A percentile compares a stretch with the other conserved stretches of the same genome.
These are phyloP conservation scores for Sporisorium exsertum DNA, from an alignment of 1,284 basidiomycete genomes.

Conservation along the genomic window DNA sequence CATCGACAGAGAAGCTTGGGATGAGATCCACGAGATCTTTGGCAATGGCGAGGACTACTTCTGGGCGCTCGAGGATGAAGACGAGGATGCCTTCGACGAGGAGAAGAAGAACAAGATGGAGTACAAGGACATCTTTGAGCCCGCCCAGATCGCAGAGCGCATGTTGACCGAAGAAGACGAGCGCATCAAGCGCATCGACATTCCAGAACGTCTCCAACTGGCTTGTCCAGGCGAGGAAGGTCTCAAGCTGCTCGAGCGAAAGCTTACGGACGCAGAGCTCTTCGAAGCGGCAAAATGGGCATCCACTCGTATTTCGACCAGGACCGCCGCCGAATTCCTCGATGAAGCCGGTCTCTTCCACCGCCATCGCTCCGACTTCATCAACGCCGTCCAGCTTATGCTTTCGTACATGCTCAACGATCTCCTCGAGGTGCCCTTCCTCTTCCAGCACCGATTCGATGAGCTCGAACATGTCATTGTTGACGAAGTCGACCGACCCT, in stretches of 20 bases:
- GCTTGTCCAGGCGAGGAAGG: constrained; percentile 74
- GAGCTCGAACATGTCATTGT: constrained; percentile 79
- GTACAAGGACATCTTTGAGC: constrained; percentile 96
- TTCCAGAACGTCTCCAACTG: constrained; percentile 96
- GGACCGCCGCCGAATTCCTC: constrained; percentile 74
- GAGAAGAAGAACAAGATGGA: constrained; percentile 73
- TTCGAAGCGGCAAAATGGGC: constrained; percentile 90
- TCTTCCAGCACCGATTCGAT: constrained; percentile 93
- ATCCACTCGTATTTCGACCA: constrained; percentile 81
- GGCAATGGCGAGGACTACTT: constrained; percentile 97
- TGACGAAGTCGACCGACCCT: constrained; percentile 37
- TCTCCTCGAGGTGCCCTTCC: constrained; percentile 90
- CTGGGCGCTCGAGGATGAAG: constrained; percentile 82
- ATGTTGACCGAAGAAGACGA: constrained; percentile 95
- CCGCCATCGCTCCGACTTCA: constrained; percentile 78
- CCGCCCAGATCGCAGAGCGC: constrained; percentile 91
- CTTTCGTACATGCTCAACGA: constrained; percentile 88
- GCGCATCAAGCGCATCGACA: constrained; percentile 84
- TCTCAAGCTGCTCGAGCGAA: constrained; percentile 75
- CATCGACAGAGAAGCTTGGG: constrained; percentile 81
- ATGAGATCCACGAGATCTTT: constrained; percentile 95
- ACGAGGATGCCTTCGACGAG: constrained; percentile 51
- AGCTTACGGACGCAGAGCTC: constrained; percentile 78
- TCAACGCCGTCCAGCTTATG: constrained; percentile 82
- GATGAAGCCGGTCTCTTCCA: constrained; percentile 74